A percentile compares a stretch with the other conserved stretches of the same genome.
Conservation (phyloP, 768 basidiomycete genomes). For the Mycena chlorophos region DNA sequence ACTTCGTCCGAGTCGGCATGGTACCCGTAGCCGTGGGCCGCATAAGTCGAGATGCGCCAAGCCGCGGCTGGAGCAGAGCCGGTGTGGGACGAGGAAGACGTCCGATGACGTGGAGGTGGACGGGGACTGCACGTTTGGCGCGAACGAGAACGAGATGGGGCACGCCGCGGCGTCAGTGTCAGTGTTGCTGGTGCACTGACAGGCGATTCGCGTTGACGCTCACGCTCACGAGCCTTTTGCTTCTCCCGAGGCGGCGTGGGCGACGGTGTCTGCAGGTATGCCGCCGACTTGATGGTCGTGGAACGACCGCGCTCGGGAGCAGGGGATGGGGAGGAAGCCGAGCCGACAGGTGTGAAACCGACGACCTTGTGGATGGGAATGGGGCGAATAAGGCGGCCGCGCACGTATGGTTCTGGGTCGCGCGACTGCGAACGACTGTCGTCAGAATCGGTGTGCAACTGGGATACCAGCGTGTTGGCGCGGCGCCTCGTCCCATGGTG, state of each 20-base stretch:
- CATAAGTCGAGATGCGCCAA: conserved; percentile 35
- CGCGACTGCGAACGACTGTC: background rate
- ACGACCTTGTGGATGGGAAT: conserved; percentile 22
- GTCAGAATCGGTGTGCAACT: conserved; percentile 4
- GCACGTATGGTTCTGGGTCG: conserved; percentile 1
- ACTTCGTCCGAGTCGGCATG: conserved; percentile 35
- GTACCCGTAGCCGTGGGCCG: conserved; percentile 31
- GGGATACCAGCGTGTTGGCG: background rate
- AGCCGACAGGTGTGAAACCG: conserved; percentile 22
- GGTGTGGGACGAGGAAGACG: background rate
- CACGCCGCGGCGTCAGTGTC: background rate
- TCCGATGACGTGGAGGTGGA: background rate
- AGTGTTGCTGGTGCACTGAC: background rate
- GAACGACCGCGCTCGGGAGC: conserved; percentile 3
- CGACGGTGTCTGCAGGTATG: conserved; percentile 18
- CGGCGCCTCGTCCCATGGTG: background rate
- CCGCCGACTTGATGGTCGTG: conserved; percentile 16
- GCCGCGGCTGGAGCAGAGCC: background rate
- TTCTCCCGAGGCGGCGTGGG: background rate
- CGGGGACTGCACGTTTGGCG: background rate
- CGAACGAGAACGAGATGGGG: background rate
- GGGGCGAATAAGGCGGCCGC: conserved; percentile 17
- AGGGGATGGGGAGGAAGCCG: background rate
- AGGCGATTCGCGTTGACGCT: background rate
- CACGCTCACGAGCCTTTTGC: too few relatives aligned